Evolutionary conservation across 148 eudicot species (phyloP).

Genomic region (Camellia sinensis): DNA sequence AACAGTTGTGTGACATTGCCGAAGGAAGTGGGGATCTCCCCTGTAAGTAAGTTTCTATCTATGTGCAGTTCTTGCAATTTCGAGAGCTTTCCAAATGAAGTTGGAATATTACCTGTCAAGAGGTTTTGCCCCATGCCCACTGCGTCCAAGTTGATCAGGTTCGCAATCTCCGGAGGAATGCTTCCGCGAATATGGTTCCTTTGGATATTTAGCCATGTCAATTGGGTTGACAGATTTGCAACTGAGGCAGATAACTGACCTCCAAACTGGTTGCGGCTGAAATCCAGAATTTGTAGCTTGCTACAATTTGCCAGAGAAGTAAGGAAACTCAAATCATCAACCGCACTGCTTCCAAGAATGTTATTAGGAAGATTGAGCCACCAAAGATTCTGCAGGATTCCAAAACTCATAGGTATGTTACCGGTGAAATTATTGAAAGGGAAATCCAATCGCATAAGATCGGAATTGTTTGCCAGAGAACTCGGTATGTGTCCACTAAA

Average conservation of each 20-base stretch:
- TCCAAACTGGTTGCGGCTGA: constrained; percentile 4
- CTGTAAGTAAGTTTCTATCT: not conserved
- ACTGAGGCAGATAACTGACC: constrained; percentile 20
- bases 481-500: constrained; percentile 1
- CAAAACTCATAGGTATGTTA: constrained; percentile 15
- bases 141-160: not conserved
- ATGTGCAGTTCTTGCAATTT: not conserved
- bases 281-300: not conserved
- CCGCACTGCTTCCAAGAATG: constrained; percentile 4
- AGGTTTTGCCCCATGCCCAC: not conserved
- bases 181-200: not conserved
- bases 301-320: constrained; percentile 19
- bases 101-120: constrained; percentile 14
- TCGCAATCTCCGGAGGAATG: constrained; percentile 11
- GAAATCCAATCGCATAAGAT: not conserved
- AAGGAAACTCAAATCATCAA: constrained; percentile 9
- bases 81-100: constrained; percentile 9
- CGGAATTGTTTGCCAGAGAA: not conserved
- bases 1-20: constrained; percentile 13
- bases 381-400: constrained; percentile 12
- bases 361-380: constrained; percentile 15
- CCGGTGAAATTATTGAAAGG: constrained; percentile 20
- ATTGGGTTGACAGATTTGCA: constrained; percentile 13
- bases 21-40: constrained; percentile 18
- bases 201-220: not conserved